Conservation (phyloP, 2,329 filamentous ascomycete species). For the Ceratocystis albifundus region DNA sequence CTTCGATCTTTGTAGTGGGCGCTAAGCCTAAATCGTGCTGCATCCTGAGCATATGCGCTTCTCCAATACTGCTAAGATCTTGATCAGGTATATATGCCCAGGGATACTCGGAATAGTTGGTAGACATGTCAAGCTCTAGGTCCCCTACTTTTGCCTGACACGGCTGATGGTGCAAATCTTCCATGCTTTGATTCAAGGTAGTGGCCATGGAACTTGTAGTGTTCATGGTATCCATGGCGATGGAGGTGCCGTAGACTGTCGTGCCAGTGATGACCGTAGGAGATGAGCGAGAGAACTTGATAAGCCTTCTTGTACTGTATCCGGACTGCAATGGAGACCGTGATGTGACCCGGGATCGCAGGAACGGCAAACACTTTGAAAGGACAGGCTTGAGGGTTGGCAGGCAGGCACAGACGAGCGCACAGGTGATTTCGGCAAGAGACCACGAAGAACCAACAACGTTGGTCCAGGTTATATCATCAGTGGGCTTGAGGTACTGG, state of each 20-base stretch:
- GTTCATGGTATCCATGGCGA: not conserved
- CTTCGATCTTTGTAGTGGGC: constrained; percentile 12
- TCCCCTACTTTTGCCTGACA: not conserved
- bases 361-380: constrained; percentile 26
- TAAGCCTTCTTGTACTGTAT: not conserved
- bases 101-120: constrained; percentile 7
- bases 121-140: too few species aligned
- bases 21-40: constrained; percentile 18
- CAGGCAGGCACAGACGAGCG: constrained; percentile 26
- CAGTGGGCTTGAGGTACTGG: constrained; percentile 23
- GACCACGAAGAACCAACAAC: constrained; percentile 27
- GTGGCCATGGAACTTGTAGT: not conserved
- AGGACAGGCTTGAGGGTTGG: constrained; percentile 27
- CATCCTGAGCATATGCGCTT: constrained; percentile 12
- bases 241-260: not conserved
- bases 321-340: not conserved
- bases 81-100: constrained; percentile 13
- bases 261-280: not conserved
- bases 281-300: constrained; percentile 1
- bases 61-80: not conserved
- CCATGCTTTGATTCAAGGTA: not conserved
- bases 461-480: constrained; percentile 26
- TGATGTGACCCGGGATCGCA: constrained; percentile 19
- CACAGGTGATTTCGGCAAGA: constrained; percentile 26
- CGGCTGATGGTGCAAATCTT: not conserved